Evolutionary conservation across 768 basidiomycete genomes (phyloP), one percentile per base, ranked within the genome.

Genomic region (Bullera alba): DNA sequence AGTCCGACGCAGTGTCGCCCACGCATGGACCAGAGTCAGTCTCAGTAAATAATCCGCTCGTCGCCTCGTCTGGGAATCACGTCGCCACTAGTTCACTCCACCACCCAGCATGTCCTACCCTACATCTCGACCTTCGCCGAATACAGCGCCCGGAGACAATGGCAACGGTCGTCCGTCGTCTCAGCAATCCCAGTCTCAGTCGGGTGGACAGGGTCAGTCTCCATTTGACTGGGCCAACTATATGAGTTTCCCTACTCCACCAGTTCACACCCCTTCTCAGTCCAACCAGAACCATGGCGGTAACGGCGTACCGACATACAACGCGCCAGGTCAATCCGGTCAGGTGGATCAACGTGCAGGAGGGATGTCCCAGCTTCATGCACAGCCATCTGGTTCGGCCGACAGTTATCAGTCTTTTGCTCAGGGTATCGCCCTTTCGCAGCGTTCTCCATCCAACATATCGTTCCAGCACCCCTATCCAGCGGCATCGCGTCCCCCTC

Each of bases 201-300:
- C 37, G 8, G 37, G 37, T 39, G n/a, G n/a, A n/a, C n/a, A n/a
- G n/a, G n/a, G n/a, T n/a, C 37, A 60, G 27, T 67, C 65, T 17
- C 65, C 65, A 7, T 37, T 67, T 1, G 65, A 67, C 39, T 67
- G 65, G 65, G 36, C 57, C 4, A 59, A 55, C 38, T 67, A 55
- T 32, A 58, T 67, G 51, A 61, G 59, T 22, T 62, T 67, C 29
- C 55, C 56, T 16, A 67, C 65, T 5, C 65, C 65, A 15, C 61
- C 65, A 8, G 59, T 61, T 37, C 5, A 22, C 28, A 44, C 35
- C 21, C 17, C 48, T 16, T 8, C 8, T 10, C 8, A 21, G 16
- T 17, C 8, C 22, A 26, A 7, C 7, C 32, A 35, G 23, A 38
- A 44, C 15, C n/a, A 42, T 15, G 37, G 29, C 21, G 51, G 51